phyloP scores from a whole-genome alignment of 345 rosid genomes.

The Psidium friedrichsthalianum region DNA sequence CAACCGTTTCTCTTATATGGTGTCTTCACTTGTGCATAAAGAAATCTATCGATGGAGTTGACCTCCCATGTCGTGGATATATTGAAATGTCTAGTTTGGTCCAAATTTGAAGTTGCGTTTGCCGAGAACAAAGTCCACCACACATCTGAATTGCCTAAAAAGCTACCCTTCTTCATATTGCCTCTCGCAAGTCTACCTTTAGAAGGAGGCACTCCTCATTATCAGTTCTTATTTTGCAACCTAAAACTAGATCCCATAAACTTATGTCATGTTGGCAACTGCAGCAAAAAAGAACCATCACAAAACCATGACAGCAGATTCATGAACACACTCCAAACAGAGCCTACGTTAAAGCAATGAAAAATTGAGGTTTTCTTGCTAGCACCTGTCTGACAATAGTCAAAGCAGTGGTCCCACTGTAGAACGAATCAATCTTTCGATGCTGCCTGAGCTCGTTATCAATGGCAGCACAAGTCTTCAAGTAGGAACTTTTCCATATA shows the following conservation, averaged over 20 bases:
- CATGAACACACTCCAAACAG: background rate
- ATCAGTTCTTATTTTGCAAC: background rate
- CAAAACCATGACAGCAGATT: background rate
- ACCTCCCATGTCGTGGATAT: background rate
- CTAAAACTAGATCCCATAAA: background rate
- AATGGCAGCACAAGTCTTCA: slow-evolving; percentile 65
- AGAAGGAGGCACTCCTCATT: background rate
- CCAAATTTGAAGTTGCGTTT: background rate
- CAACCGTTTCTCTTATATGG: background rate
- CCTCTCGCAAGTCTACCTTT: background rate
- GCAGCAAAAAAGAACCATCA: background rate
- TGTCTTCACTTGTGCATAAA: background rate
- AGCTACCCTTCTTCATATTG: background rate
- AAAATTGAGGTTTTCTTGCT: background rate
- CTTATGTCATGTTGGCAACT: background rate
- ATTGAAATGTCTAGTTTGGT: background rate
- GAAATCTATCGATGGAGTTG: background rate
- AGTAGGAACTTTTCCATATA: slow-evolving; percentile 74
- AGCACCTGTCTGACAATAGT: slow-evolving; percentile 74
- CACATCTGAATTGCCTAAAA: background rate
- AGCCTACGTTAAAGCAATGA: background rate
- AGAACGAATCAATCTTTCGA: slow-evolving; percentile 59
- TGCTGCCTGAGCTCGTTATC: slow-evolving; percentile 63
- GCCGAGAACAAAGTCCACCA: background rate
- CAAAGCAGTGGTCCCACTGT: slow-evolving; percentile 84